Evolutionary conservation across 805 yeast genomes (phyloP).

Genomic region (Saccharomycopsis guyanensis): DNA sequence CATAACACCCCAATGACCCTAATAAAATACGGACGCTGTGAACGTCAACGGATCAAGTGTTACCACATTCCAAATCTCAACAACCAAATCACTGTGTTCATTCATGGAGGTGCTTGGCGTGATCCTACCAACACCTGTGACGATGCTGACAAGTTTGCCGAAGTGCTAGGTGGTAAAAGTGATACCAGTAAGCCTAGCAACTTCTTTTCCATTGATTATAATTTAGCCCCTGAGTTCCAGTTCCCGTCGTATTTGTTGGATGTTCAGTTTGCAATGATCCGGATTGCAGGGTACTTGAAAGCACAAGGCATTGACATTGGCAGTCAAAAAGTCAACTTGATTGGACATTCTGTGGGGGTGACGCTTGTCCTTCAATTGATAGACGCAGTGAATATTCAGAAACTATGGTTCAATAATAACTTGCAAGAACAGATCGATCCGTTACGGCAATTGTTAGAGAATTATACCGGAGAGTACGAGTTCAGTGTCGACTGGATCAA

Average conservation of each 20-base stretch:
- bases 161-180: slow-evolving; percentile 16
- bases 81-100: slow-evolving; percentile 41
- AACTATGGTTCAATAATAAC: slow-evolving; percentile 3
- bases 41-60: slow-evolving; percentile 1
- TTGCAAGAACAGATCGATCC: slow-evolving; percentile 1
- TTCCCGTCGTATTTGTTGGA: slow-evolving; percentile 62
- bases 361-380: slow-evolving; percentile 51
- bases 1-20: no score
- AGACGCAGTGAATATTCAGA: slow-evolving; percentile 22
- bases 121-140: slow-evolving; percentile 54
- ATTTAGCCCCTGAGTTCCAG: slow-evolving; percentile 52
- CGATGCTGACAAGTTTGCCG: slow-evolving; percentile 39
- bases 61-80: slow-evolving; percentile 1
- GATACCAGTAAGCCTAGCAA: slow-evolving; percentile 19
- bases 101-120: slow-evolving; percentile 91
- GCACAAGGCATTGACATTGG: not conserved
- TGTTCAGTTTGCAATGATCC: slow-evolving; percentile 36
- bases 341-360: slow-evolving; percentile 84
- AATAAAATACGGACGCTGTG: not conserved
- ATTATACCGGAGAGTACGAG: slow-evolving; percentile 11
- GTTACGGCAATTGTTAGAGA: slow-evolving; percentile 15
- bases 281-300: slow-evolving; percentile 21
- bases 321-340: slow-evolving; percentile 26
- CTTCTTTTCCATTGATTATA: slow-evolving; percentile 48
- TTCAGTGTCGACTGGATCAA: not conserved